phyloP scores from a whole-genome alignment of 2,329 filamentous ascomycete species.

The Botrytis fabae region DNA sequence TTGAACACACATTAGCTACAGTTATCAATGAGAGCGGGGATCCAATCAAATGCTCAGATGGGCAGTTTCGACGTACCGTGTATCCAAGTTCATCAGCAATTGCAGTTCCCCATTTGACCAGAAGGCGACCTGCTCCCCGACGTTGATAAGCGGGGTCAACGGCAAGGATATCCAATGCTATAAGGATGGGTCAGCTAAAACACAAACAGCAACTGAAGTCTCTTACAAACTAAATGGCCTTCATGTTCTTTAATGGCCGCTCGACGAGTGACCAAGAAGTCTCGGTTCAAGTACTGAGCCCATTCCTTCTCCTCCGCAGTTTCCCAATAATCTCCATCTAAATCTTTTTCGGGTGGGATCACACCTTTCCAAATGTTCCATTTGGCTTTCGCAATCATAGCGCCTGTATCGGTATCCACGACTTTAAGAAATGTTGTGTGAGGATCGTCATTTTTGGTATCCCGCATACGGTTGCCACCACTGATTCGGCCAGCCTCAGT shows the following conservation, averaged over 20 bases:
- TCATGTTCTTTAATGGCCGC: slow-evolving; percentile 2
- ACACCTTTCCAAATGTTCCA: slow-evolving; percentile 20
- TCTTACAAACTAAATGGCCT: slow-evolving; percentile 20
- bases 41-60: not conserved
- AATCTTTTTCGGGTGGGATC: slow-evolving; percentile 9
- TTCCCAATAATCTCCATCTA: slow-evolving; percentile 19
- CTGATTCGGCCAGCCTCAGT: not conserved
- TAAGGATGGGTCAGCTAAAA: slow-evolving; percentile 5
- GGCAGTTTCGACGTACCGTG: not conserved
- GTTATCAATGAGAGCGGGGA: not conserved
- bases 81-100: slow-evolving; percentile 18
- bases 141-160: slow-evolving; percentile 15
- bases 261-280: slow-evolving; percentile 8
- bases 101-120: slow-evolving; percentile 18
- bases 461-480: slow-evolving; percentile 13
- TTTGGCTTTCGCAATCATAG: slow-evolving; percentile 11
- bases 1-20: not conserved
- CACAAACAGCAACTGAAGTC: not conserved
- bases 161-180: slow-evolving; percentile 19
- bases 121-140: slow-evolving; percentile 11
- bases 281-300: slow-evolving; percentile 13
- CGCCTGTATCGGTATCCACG: slow-evolving; percentile 8
- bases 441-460: not conserved
- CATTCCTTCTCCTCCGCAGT: slow-evolving; percentile 17
- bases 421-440: slow-evolving; percentile 13